These are phyloP conservation scores for Fusarium protoensiforme DNA, from an alignment of 2,329 filamentous ascomycete genomes.

Conservation along the genomic window DNA sequence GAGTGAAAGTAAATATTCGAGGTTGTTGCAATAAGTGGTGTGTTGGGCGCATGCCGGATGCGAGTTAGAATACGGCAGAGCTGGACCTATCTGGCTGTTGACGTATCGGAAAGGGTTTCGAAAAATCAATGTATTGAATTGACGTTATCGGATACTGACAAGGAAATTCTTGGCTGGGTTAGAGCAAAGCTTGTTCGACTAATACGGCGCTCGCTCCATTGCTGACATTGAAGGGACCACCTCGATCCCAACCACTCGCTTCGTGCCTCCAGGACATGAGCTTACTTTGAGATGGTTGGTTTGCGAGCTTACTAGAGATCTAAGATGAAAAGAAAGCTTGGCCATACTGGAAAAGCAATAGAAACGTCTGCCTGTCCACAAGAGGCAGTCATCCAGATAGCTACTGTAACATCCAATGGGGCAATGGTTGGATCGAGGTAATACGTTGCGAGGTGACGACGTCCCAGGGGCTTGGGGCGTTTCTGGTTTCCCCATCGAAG, in stretches of 20 bases:
- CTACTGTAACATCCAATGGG: conserved; percentile 24
- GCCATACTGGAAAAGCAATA: background rate
- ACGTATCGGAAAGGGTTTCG: background rate
- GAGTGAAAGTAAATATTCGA: background rate
- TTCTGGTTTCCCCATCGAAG: background rate
- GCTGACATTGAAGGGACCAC: background rate
- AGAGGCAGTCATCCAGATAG: conserved; percentile 60
- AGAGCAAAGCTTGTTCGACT: conserved; percentile 71
- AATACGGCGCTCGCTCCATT: background rate
- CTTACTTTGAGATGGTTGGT: background rate
- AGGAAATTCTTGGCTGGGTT: conserved; percentile 73
- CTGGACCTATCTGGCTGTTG: background rate
- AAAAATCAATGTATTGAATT: background rate
- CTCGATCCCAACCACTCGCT: background rate
- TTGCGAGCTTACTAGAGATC: background rate
- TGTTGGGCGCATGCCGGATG: background rate
- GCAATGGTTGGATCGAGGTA: conserved; percentile 20
- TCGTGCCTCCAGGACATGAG: background rate
- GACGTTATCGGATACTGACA: conserved; percentile 59
- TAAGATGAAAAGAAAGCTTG: background rate
- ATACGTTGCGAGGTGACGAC: conserved; percentile 40
- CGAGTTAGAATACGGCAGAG: conserved; percentile 26
- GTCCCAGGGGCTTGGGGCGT: conserved; percentile 33
- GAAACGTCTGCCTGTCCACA: conserved; percentile 50
- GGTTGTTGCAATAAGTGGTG: background rate